Percentiles rank a stretch among this genome's conserved stretches.
Conservation (phyloP, 2,329 filamentous ascomycete species). For the Trichoderma arundinaceum region DNA sequence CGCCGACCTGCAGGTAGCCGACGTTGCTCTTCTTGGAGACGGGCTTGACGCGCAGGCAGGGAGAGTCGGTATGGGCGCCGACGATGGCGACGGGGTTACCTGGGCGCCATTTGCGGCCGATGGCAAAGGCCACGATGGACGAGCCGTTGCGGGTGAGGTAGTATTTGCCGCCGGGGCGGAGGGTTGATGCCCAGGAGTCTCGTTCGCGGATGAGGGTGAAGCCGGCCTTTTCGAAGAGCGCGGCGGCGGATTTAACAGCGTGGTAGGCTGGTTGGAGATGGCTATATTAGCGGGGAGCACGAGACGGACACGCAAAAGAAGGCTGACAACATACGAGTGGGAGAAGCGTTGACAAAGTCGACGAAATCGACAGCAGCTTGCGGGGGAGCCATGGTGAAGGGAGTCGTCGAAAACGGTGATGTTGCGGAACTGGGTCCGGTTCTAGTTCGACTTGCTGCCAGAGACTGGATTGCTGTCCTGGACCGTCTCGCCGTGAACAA, state of each 20-base stretch:
- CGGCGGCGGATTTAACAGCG: conserved; percentile 79
- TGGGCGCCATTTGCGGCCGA: conserved; percentile 87
- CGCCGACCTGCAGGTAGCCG: conserved; percentile 91
- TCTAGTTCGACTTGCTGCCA: neutral
- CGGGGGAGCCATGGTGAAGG: conserved; percentile 57
- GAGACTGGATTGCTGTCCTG: conserved; percentile 27
- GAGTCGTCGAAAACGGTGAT: conserved; percentile 36
- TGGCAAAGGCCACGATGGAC: conserved; percentile 89
- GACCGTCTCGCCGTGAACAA: conserved; percentile 14
- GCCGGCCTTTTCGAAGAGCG: conserved; percentile 78
- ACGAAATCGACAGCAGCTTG: conserved; percentile 79
- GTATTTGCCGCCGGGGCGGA: conserved; percentile 90
- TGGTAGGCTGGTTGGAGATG: conserved; percentile 75
- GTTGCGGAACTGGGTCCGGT: neutral
- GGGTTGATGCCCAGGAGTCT: conserved; percentile 80
- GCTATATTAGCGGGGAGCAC: neutral
- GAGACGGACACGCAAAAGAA: neutral
- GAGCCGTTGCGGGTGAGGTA: conserved; percentile 93
- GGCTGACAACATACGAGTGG: conserved; percentile 72
- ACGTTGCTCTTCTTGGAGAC: conserved; percentile 86
- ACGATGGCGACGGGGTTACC: conserved; percentile 93
- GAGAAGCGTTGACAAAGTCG: conserved; percentile 92
- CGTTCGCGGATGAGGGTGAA: conserved; percentile 90
- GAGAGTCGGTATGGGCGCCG: conserved; percentile 95
- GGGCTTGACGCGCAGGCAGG: conserved; percentile 89